Evolutionary conservation across 192 early-diverging fungal genomes (phyloP).

Genomic region (Backusella luteola): DNA sequence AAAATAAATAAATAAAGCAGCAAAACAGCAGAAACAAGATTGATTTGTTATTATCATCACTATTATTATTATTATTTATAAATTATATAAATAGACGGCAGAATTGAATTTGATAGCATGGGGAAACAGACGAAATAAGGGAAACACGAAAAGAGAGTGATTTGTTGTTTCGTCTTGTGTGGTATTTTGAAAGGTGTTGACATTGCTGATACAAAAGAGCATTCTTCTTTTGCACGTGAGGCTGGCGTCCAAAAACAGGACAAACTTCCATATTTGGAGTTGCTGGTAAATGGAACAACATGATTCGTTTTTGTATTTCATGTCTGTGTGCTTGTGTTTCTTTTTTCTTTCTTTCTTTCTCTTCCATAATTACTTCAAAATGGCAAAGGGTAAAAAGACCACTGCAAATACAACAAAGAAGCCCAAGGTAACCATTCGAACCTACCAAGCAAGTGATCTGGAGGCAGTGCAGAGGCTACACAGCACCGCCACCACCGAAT

Average conservation of each 20-base stretch:
- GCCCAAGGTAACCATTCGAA: constrained; percentile 17
- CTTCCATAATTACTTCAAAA: neutral
- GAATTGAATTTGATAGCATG: neutral
- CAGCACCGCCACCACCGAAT: constrained; percentile 15
- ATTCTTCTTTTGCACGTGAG: neutral
- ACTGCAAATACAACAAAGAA: neutral
- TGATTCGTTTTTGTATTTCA: constrained; percentile 1
- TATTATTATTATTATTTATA: too few species aligned
- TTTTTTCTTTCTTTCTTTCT: neutral
- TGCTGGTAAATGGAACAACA: neutral
- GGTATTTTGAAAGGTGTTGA: neutral
- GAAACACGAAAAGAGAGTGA: too few species aligned
- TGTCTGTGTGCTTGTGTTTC: neutral
- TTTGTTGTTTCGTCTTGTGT: neutral
- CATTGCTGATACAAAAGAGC: neutral
- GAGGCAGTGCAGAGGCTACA: constrained; percentile 22
- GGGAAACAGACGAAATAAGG: too few species aligned
- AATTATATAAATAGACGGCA: neutral
- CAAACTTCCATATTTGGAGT: constrained; percentile 2
- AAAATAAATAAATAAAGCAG: neutral
- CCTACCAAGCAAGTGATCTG: constrained; percentile 27
- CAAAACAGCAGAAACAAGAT: neutral
- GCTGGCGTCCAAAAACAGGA: neutral
- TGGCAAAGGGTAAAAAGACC: constrained; percentile 1
- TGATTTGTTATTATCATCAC: neutral